Base-by-base conservation (phyloP, 352 stramenopile species). In the Globisporangium spinosum region DNA sequence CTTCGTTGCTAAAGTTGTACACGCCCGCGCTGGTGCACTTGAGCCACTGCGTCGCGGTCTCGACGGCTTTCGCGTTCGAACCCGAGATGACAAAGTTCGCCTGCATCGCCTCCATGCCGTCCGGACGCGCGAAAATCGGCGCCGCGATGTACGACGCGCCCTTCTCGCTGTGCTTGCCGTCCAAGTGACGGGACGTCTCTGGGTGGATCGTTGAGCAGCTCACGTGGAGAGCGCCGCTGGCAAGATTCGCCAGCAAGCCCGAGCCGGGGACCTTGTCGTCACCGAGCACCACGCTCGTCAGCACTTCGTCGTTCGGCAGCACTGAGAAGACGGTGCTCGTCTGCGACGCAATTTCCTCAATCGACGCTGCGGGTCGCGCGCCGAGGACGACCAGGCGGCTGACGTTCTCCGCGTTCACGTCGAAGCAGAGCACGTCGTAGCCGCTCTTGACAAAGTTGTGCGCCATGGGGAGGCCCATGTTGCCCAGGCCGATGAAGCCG, bases 391-490 rank as follows among this genome's bases (percentile, higher is more conserved):
- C 76, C 1, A 87, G 56, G 1, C 67, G 64, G 27, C 70, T 59
- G 9, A 83, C 58, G n/a, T 73, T 79, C 7, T 67, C 49, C 29
- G 64, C 23, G 55, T 81, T 79, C 35, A 70, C 64, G 61, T 95
- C 87, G 60, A 89, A 94, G 64, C 83, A 90, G 35, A 94, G 66
- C 25, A 85, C 66, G 29, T 85, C 70, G 38, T 78, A 70, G 25
- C 75, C 83, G 15, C 77, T 88, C 62, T 91, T 84, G 32, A 98
- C 64, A 40, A 96, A 69, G 75, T 98, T 97, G 63, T 83, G 74
- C 40, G 87, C 85, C 94, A 98, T 98, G 13, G 87, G 90, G 54
- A 89, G 74, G 0, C 92, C 93, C 91, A 98, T 98, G 70, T 98
- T 97, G 27, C 94, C 94, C 12, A 98, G 76, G 6, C 94, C 92